These are phyloP conservation scores for Trichopus zeylanicus DNA, from an alignment of 116 monocot genomes.

Conservation along the genomic window DNA sequence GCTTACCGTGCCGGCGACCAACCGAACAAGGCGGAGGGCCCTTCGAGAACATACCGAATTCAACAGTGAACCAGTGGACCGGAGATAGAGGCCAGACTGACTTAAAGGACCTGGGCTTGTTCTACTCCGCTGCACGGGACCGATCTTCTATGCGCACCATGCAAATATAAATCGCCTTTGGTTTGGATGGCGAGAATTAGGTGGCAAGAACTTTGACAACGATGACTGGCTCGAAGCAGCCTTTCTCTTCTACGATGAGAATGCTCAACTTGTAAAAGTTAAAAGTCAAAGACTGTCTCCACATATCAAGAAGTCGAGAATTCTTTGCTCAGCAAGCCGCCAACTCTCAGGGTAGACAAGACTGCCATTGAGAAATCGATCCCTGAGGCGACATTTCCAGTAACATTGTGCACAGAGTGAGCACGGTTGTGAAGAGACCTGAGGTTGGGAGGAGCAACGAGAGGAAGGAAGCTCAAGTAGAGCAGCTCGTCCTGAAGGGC, in stretches of 20 bases:
- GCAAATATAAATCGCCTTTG: constrained; percentile 49
- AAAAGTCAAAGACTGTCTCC: neutral
- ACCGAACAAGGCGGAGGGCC: constrained; percentile 12
- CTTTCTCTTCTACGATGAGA: constrained; percentile 41
- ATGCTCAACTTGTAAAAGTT: constrained; percentile 15
- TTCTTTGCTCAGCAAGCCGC: too few relatives aligned
- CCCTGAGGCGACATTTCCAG: too few relatives aligned
- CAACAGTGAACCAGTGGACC: constrained; percentile 18
- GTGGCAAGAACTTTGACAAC: constrained; percentile 5
- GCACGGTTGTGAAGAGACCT: constrained; percentile 11
- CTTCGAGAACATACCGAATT: constrained; percentile 24
- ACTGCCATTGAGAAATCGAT: neutral
- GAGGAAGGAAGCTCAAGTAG: constrained; percentile 10
- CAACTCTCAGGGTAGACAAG: too few relatives aligned
- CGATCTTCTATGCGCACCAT: constrained; percentile 54
- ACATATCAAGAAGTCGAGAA: too few relatives aligned
- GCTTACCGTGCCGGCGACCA: constrained; percentile 11
- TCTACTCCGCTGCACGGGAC: constrained; percentile 37
- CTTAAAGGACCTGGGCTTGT: constrained; percentile 33
- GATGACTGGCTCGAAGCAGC: constrained; percentile 14
- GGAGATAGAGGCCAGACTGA: constrained; percentile 7
- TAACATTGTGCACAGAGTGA: neutral
- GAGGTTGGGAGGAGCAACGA: constrained; percentile 4
- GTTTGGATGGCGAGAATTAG: constrained; percentile 26
- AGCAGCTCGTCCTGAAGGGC: constrained; percentile 12